Evolutionary conservation across 768 basidiomycete species (phyloP).

Genomic region (Ramaria sp.): DNA sequence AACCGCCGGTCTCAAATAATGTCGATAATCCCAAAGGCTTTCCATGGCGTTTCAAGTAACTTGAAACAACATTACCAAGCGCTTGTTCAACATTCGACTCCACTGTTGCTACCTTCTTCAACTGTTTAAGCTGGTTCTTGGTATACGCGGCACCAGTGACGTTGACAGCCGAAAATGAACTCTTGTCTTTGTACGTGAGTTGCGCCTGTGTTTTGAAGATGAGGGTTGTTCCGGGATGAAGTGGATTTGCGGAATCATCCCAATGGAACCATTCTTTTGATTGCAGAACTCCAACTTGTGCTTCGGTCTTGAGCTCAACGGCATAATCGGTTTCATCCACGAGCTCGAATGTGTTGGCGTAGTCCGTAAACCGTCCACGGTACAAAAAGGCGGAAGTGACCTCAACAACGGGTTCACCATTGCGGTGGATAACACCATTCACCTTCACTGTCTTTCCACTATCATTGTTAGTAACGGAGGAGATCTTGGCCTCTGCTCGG

Average conservation of each 20-base stretch:
- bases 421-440: conserved; percentile 72
- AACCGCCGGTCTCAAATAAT: conserved; percentile 78
- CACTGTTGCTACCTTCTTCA: conserved; percentile 82
- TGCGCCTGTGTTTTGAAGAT: conserved; percentile 85
- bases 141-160: conserved; percentile 82
- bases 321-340: conserved; percentile 83
- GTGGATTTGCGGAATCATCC: conserved; percentile 72
- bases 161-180: conserved; percentile 66
- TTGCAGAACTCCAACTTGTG: conserved; percentile 79
- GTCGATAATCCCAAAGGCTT: conserved; percentile 62
- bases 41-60: conserved; percentile 90
- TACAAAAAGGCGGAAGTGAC: conserved; percentile 95
- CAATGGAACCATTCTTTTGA: conserved; percentile 99
- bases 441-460: conserved; percentile 91
- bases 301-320: conserved; percentile 63
- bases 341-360: conserved; percentile 91
- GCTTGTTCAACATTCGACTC: conserved; percentile 81
- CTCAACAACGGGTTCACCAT: conserved; percentile 76
- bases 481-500: conserved; percentile 78
- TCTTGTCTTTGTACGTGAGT: conserved; percentile 85
- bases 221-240: conserved; percentile 69
- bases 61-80: conserved; percentile 86
- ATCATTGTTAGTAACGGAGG: conserved; percentile 82
- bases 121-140: conserved; percentile 76
- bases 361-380: conserved; percentile 90